Evolutionary conservation across 352 stramenopile genomes (phyloP).

Genomic region (Globisporangium abappressorium): DNA sequence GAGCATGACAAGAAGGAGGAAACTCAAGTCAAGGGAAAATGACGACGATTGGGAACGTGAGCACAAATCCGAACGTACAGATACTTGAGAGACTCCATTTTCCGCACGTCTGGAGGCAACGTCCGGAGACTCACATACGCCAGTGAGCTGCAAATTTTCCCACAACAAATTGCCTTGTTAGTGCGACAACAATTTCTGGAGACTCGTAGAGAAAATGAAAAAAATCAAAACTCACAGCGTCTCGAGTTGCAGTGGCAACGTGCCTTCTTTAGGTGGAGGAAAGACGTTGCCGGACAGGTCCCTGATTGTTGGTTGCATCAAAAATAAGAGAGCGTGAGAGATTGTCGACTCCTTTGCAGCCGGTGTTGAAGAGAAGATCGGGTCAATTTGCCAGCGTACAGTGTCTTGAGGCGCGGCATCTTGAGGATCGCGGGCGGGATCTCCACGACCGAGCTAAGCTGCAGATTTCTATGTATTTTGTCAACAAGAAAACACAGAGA

Average conservation of each 20-base stretch:
- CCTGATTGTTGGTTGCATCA: conserved; percentile 1
- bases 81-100: conserved; percentile 21
- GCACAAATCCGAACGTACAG: conserved; percentile 14
- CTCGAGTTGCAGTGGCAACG: conserved; percentile 25
- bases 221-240: conserved; percentile 12
- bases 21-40: neutral
- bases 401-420: conserved; percentile 30
- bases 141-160: neutral
- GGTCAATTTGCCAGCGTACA: conserved; percentile 19
- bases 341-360: neutral
- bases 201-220: neutral
- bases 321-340: neutral
- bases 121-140: conserved; percentile 10
- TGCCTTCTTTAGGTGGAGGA: conserved; percentile 11
- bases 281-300: conserved; percentile 27
- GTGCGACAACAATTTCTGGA: neutral
- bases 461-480: conserved; percentile 18
- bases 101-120: conserved; percentile 18
- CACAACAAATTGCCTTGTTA: neutral
- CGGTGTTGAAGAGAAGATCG: neutral
- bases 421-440: conserved; percentile 29
- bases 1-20: neutral
- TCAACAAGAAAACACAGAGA: neutral
- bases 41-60: neutral
- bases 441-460: conserved; percentile 26